Evolutionary conservation across 208 protist genomes (phyloP), one percentile per base, ranked within the genome.

Genomic region (Porcisia deanei): DNA sequence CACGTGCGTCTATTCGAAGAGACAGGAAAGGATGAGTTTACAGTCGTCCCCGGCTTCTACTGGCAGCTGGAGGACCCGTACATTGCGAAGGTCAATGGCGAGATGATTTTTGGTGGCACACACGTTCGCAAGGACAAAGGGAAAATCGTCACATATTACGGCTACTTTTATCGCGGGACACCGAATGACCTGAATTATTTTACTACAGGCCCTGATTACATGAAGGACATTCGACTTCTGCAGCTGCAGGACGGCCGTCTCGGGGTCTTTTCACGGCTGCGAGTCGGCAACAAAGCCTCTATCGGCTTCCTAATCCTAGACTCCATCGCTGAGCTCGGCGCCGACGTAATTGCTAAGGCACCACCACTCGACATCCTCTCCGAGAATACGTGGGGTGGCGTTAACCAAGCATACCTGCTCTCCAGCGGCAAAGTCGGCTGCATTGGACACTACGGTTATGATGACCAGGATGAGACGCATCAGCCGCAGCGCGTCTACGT

Each of bases 221-320:
- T 88, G 84, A 88, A 88, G 72, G 84, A 88, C 61, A 85, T 88
- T 25, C 84, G 84, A 53, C 70, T 88, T 18, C 75, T 85, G 18
- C 63, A 72, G 57, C 61, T 88, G n/a, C 71, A 71, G 3, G 80
- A 88, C 58, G 81, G 81, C 34, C 63, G 76, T 25, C 65, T 88
- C 45, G 83, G 83, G 14, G 81, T 85, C 39, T 87, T 90, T 43
- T 86, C 80, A n/a, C 79, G 77, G 25, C 71, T 67, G 7, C 69
- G 76, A 34, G 57, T 55, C 5, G 80, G 66, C 16, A 47, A 41
- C 14, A 49, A 65, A 8, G 75, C 83, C 1, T 82, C 73, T 25
- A 82, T 90, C 72, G 81, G 85, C 20, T 88, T 88, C 55, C 73
- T 70, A 4, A 75, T 86, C 10, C 73, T 87, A 1, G 64, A 84